Conservation (phyloP, 768 basidiomycete genomes). For the Podaxis sp. region DNA sequence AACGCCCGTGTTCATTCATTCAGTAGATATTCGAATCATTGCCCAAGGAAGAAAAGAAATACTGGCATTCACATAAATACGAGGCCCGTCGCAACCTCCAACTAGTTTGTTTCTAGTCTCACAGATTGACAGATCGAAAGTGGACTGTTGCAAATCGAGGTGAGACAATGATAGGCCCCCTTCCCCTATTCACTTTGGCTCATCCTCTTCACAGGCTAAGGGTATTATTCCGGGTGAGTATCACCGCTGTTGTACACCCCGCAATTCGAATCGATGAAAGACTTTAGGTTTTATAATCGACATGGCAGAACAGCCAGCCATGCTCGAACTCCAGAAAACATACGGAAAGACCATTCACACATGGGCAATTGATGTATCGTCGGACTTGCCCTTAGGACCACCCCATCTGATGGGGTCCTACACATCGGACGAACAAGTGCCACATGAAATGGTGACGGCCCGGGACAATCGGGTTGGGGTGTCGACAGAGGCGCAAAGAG, state of each 20-base stretch:
- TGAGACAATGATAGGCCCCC: background rate
- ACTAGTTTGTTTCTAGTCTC: background rate
- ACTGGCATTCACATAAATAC: slow-evolving; percentile 12
- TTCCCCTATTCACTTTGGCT: background rate
- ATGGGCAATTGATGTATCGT: slow-evolving; percentile 8
- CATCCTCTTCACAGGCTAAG: background rate
- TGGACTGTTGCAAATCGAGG: slow-evolving; percentile 8
- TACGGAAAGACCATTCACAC: slow-evolving; percentile 13
- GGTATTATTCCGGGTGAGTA: background rate
- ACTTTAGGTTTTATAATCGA: background rate
- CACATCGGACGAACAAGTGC: slow-evolving; percentile 8
- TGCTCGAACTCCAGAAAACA: slow-evolving; percentile 11
- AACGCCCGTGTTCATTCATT: background rate
- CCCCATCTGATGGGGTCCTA: slow-evolving; percentile 8
- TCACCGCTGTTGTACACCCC: too few species aligned
- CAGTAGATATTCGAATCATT: slow-evolving; percentile 7
- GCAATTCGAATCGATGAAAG: background rate
- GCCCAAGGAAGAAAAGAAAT: slow-evolving; percentile 7
- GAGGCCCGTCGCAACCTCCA: background rate
- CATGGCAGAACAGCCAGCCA: slow-evolving; percentile 12
- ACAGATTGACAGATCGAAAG: slow-evolving; percentile 4
- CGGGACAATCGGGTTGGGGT: slow-evolving; percentile 1
- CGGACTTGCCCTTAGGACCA: slow-evolving; percentile 8
- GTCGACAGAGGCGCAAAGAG: background rate
- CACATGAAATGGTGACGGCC: slow-evolving; percentile 1